phyloP scores from a whole-genome alignment of 164 flowering plant species.

The Vitis vinifera region DNA sequence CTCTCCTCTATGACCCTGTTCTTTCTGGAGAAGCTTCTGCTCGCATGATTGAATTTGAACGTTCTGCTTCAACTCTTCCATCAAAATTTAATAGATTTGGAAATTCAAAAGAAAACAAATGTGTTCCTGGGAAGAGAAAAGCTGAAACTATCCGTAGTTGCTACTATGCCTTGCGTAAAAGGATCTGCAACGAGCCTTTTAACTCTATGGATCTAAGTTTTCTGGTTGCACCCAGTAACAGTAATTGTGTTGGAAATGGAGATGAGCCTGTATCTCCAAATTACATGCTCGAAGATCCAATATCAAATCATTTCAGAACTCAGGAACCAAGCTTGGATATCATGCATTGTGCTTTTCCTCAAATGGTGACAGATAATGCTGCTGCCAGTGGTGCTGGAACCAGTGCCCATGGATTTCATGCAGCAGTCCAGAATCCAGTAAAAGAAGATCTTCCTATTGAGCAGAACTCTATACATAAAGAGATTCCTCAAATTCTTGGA shows the following conservation, averaged over 20 bases:
- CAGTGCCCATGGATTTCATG: conserved; percentile 21
- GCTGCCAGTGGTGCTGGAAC: conserved; percentile 13
- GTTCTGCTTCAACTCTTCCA: conserved; percentile 28
- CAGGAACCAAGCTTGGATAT: conserved; percentile 48
- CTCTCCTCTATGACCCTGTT: conserved; percentile 79
- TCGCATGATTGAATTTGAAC: conserved; percentile 55
- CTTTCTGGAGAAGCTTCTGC: conserved; percentile 63
- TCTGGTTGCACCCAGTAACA: conserved; percentile 39
- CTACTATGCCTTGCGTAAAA: conserved; percentile 81
- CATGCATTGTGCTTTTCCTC: conserved; percentile 39
- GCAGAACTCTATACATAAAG: conserved; percentile 25
- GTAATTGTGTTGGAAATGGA: conserved; percentile 34
- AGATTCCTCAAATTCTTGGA: conserved; percentile 28
- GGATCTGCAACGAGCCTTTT: conserved; percentile 54
- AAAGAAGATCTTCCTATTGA: conserved; percentile 30
- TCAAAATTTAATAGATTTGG: conserved; percentile 34
- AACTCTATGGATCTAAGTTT: conserved; percentile 41
- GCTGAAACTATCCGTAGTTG: conserved; percentile 57
- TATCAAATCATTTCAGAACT: conserved; percentile 37
- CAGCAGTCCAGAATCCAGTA: conserved; percentile 16
- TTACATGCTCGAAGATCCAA: conserved; percentile 35
- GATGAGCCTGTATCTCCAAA: conserved; percentile 28
- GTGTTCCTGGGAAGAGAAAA: conserved; percentile 53
- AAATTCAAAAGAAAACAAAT: conserved; percentile 36
- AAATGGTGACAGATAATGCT: conserved; percentile 24